Base-by-base conservation (phyloP, 2,329 filamentous ascomycete species). In the Colletotrichum spaethianum region DNA sequence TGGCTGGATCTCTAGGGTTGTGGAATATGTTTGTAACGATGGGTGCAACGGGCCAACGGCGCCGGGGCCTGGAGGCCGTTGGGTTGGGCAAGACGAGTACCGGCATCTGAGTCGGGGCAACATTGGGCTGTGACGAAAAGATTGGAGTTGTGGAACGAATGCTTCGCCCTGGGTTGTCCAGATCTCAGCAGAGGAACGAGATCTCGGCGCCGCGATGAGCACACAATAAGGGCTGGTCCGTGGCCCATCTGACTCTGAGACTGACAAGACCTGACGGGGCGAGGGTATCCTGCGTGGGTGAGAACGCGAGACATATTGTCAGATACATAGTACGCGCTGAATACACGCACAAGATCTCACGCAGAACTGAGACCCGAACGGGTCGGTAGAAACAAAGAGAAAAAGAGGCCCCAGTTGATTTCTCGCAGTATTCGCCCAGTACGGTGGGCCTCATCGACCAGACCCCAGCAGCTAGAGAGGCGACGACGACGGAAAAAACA, bases 171-270 rank as follows among this genome's bases (percentile, higher is more conserved):
- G 18, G 53, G 31, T 28, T n/a, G 36, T 36, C 20, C 18, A 63
- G 66, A 64, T 63, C 65, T 60, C 65, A 55, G 52, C 23, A 46
- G 33, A 69, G 50, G 53, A 46, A 5, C 36, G 59, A 59, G 65
- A 72, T 72, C 69, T 63, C 42, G 7, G 52, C 16, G 59, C 16
- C 52, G 38, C 26, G 44, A 63, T 61, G 46, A 20, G 55, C 9
- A 42, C n/a, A 42, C 8, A 46, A 46, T 40, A 56, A 69, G 44
- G 23, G 69, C 55, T 64, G 69, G 65, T 60, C 69, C 53, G 65
- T 64, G 69, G 36, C 48, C 31, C 3, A 53, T 36, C 9, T 31
- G 63, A 61, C 55, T 67, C 63, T 46, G 33, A 28, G 50, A 55
- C 12, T 42, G 63, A 42, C 40, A 20, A 46, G 31, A 36, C 36